These are phyloP conservation scores for Phyllosticta capitalensis DNA, from an alignment of 2,329 filamentous ascomycete species.

Conservation along the genomic window DNA sequence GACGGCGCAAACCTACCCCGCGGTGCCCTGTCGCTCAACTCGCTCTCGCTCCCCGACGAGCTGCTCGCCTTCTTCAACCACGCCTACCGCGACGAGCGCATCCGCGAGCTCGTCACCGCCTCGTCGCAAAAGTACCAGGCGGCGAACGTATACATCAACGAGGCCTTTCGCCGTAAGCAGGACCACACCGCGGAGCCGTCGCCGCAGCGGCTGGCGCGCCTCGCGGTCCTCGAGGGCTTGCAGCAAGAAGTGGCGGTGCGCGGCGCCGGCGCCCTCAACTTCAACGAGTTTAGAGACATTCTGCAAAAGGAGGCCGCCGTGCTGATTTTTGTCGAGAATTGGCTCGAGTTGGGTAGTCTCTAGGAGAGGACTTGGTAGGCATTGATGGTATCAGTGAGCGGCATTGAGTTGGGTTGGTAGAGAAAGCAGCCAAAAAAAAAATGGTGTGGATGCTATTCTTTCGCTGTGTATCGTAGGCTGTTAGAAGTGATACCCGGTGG, in stretches of 20 bases:
- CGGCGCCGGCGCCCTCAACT: conserved; percentile 70
- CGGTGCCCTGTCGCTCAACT: background rate
- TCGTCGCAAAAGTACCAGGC: conserved; percentile 17
- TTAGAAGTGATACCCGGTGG: conserved; percentile 7
- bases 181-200: background rate
- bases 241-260: conserved; percentile 64
- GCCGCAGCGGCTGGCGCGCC: conserved; percentile 18
- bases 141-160: conserved; percentile 18
- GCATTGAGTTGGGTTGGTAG: background rate
- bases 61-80: conserved; percentile 6
- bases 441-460: background rate
- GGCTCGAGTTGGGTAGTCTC: conserved; percentile 9
- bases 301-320: background rate
- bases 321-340: conserved; percentile 7
- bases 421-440: background rate
- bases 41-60: conserved; percentile 4
- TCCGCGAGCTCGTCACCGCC: conserved; percentile 7
- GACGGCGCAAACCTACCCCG: background rate
- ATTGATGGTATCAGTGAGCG: background rate
- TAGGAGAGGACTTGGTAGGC: background rate
- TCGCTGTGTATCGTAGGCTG: background rate
- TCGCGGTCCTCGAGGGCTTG: conserved; percentile 49
- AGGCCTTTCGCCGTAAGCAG: background rate
- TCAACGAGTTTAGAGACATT: conserved; percentile 62
- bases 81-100: conserved; percentile 24